These are phyloP conservation scores for Amoebophrya sp. DNA, from an alignment of 169 alveolate genomes.

Conservation along the genomic window DNA sequence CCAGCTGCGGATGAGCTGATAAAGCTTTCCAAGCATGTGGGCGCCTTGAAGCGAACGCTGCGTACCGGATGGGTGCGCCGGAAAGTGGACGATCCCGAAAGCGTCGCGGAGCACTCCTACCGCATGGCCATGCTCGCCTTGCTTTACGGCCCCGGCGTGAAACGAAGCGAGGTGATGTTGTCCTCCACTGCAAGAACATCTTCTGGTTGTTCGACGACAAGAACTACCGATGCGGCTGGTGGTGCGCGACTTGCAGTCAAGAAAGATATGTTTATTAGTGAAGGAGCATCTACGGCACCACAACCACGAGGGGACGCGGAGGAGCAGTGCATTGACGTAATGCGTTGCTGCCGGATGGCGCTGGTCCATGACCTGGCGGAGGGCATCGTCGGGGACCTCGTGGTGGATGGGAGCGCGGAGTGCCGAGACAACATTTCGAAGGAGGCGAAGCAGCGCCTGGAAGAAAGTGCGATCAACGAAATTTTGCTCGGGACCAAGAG, in stretches of 20 bases:
- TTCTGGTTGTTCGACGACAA: no score
- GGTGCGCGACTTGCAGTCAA: no score
- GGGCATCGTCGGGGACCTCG: not conserved
- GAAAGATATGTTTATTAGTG: no score
- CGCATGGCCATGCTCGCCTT: slow-evolving; percentile 9
- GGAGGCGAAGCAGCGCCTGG: not conserved
- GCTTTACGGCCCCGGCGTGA: not conserved
- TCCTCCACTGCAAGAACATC: no score
- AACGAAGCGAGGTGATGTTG: not conserved
- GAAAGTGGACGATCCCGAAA: not conserved
- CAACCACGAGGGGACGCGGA: not conserved
- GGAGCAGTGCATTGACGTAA: not conserved
- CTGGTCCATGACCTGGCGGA: not conserved
- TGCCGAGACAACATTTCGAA: not conserved
- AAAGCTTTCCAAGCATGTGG: not conserved
- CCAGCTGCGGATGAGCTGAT: not conserved
- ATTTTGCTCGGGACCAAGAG: not conserved
- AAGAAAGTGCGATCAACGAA: not conserved
- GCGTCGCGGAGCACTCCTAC: not conserved
- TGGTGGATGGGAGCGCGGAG: not conserved
- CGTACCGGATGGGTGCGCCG: slow-evolving; percentile 11
- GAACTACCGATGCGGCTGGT: no score
- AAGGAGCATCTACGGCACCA: no score
- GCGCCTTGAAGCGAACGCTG: not conserved
- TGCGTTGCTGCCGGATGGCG: not conserved